Evolutionary conservation across 2,329 filamentous ascomycete species (phyloP).

Genomic region (Phyllosticta citrichinensis): DNA sequence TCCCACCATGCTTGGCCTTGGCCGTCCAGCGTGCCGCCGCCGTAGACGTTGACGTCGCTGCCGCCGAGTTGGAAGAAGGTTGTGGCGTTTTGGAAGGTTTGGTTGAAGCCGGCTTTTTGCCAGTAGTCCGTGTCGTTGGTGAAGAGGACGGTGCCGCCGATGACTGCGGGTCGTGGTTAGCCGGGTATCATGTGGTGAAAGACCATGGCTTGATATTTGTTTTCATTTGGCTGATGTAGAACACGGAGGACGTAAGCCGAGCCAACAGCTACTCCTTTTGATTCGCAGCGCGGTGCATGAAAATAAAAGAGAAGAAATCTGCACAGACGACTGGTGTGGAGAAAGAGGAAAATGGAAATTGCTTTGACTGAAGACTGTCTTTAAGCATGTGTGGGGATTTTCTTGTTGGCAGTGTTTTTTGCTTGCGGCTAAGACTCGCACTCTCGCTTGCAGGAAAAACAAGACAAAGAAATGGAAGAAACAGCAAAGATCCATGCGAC

Average conservation of each 20-base stretch:
- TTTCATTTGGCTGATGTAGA: not conserved
- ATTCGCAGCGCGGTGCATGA: no score
- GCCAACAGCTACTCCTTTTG: no score
- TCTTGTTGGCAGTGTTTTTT: not conserved
- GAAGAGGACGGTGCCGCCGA: slow-evolving; percentile 52
- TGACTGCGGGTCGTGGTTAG: slow-evolving; percentile 29
- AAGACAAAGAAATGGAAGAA: not conserved
- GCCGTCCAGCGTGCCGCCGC: slow-evolving; percentile 53
- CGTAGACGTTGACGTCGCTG: slow-evolving; percentile 57
- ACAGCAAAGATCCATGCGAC: not conserved
- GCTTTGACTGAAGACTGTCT: no score
- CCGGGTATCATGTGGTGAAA: slow-evolving; percentile 3
- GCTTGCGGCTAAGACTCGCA: not conserved
- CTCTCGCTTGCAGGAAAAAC: not conserved
- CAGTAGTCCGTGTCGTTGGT: slow-evolving; percentile 60
- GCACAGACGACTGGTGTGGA: no score
- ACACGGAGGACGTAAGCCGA: not conserved
- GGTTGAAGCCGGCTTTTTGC: slow-evolving; percentile 54
- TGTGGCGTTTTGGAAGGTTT: slow-evolving; percentile 55
- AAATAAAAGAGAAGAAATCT: no score
- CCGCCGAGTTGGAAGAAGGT: slow-evolving; percentile 60
- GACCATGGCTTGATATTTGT: not conserved
- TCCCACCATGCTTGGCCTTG: slow-evolving; percentile 58
- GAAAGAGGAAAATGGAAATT: no score
- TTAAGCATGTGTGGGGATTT: not conserved